Evolutionary conservation across 225 moss, liverwort and hornwort species (phyloP).

Genomic region (Thuidium tamariscinum): DNA sequence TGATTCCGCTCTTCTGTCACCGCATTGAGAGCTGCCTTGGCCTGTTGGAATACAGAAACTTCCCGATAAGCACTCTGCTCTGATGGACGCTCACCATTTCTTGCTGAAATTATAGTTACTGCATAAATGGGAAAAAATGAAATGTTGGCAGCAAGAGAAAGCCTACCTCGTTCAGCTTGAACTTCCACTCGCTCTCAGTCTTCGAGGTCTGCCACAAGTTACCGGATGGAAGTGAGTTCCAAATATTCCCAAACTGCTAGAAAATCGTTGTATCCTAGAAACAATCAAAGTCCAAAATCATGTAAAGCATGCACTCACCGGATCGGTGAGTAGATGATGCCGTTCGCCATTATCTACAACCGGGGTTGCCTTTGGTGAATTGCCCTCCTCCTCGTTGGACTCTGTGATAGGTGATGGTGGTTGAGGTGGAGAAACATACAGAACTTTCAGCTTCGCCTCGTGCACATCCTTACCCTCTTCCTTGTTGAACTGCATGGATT

Average conservation of each 20-base stretch:
- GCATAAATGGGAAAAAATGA: not conserved
- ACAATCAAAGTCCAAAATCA: not conserved
- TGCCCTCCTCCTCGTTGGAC: slow-evolving; percentile 74
- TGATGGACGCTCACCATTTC: too few relatives aligned
- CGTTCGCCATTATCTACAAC: slow-evolving; percentile 61
- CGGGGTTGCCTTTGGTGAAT: slow-evolving; percentile 39
- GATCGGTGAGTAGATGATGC: slow-evolving; percentile 34
- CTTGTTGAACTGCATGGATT: slow-evolving; percentile 66
- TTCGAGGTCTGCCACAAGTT: slow-evolving; percentile 43
- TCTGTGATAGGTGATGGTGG: slow-evolving; percentile 93
- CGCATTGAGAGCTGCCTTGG: slow-evolving; percentile 53
- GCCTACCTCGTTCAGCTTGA: slow-evolving; percentile 82
- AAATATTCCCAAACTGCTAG: not conserved
- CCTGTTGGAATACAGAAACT: slow-evolving; percentile 9
- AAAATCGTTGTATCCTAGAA: not conserved
- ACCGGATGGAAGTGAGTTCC: not conserved
- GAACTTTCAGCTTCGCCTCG: slow-evolving; percentile 83
- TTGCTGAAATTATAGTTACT: not conserved
- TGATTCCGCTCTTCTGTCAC: slow-evolving; percentile 68
- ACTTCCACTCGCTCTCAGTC: slow-evolving; percentile 69
- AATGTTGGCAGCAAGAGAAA: not conserved
- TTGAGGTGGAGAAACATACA: slow-evolving; percentile 90
- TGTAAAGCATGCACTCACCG: slow-evolving; percentile 14
- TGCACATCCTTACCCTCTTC: slow-evolving; percentile 68
- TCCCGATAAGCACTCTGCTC: not conserved